A percentile compares a stretch with the other conserved stretches of the same genome.
These are phyloP conservation scores for Russula griseocarnosa DNA, from an alignment of 768 basidiomycete species.

Conservation along the genomic window DNA sequence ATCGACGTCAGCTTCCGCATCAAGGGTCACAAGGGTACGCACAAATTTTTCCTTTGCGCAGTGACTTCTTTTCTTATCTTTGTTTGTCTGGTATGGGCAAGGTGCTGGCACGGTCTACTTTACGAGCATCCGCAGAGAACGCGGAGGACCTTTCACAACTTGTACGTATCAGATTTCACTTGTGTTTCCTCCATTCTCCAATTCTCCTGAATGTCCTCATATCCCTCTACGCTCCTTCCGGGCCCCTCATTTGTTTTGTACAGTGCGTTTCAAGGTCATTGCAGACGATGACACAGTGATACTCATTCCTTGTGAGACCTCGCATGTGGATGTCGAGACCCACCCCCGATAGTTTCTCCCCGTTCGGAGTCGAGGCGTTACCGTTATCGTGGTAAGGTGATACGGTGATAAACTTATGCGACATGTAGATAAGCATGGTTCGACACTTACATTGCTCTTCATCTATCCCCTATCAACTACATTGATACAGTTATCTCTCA, in stretches of 20 bases:
- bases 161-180: conserved; percentile 38
- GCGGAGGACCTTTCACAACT: conserved; percentile 20
- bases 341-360: conserved; percentile 3
- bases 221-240: not conserved
- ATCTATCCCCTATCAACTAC: not conserved
- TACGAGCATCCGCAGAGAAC: conserved; percentile 58
- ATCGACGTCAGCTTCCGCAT: conserved; percentile 75
- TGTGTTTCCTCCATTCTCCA: not conserved
- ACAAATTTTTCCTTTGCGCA: not conserved
- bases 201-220: no score
- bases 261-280: conserved; percentile 24
- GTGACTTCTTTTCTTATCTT: not conserved
- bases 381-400: not conserved
- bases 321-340: not conserved
- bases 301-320: conserved; percentile 7
- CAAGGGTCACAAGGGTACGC: conserved; percentile 63
- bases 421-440: not conserved
- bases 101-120: conserved; percentile 77
- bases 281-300: conserved; percentile 16
- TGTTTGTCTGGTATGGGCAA: conserved; percentile 31
- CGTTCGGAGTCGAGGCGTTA: no score
- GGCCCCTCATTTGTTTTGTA: not conserved
- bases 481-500: not conserved
- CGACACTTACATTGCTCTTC: not conserved
- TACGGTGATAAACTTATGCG: not conserved